Evolutionary conservation across 805 yeast species (phyloP), one percentile per base, ranked within the genome.

Genomic region (Grigorovia transvaalensis): DNA sequence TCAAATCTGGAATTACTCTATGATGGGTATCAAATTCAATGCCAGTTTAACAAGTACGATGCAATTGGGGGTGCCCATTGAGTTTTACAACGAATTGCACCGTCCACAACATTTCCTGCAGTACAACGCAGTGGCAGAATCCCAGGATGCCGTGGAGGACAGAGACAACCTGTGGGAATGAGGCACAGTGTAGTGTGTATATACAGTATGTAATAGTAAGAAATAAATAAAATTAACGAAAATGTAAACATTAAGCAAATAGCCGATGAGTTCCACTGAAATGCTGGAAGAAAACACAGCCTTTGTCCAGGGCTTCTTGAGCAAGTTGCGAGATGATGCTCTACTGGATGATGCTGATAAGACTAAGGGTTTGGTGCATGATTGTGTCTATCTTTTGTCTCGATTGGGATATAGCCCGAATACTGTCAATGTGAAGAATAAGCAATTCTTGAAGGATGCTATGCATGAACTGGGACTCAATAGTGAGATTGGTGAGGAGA

Each of bases 1-100:
- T 35, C 82, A 80, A 52, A 64, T 88, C 33, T 93, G 99, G 99
- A 93, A 93, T 66, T 88, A 84, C 64, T 76, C 95, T 2, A 91
- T 93, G 60, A 77, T 88, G 70, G 93, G 96, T 1, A 83, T 93
- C 1, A 79, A 85, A 9, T 93, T 93, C 85, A 81, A 78, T 59
- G 71, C 80, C 5, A 76, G 77, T n/a, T 65, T 78, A 46, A 73
- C 71, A 7, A 88, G 77, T 59, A 80, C 73, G 13, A 64, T 89
- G 65, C 87, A 85, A 62, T 62, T 85, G 46, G 96, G 87, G 61
- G 71, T 81, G 17, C 99, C 99, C 2, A 59, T 84, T 41, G 80
- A 85, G 7, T 93, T 84, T 62, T 93, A 88, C 68, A 84, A 88
- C 62, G 95, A 86, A 59, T 63, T 80, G 40, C 99, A 93, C 63